Conservation (phyloP, 75 land plant genomes). For the Cunninghamia lanceolata region DNA sequence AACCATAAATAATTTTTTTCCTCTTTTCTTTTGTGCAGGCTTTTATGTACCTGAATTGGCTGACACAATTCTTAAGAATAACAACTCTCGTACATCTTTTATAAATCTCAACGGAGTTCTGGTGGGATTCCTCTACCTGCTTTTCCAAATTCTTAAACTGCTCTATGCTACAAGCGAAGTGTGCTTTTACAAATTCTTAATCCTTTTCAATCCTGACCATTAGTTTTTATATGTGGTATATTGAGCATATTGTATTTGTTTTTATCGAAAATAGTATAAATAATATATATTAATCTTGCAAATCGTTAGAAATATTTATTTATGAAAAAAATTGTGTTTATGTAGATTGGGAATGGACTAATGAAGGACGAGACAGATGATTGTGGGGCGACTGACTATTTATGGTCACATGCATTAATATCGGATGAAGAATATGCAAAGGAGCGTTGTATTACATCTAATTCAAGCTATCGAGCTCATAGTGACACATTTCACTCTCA, state of each 20-base stretch:
- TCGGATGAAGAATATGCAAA: constrained; percentile 33
- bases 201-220: too few species aligned
- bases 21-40: constrained; percentile 31
- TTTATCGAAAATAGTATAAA: too few species aligned
- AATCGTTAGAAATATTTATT: too few species aligned
- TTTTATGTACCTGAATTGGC: constrained; percentile 84
- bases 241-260: too few species aligned
- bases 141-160: too few species aligned
- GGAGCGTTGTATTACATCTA: background rate
- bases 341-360: constrained; percentile 49
- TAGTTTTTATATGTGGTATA: too few species aligned
- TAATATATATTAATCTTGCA: too few species aligned
- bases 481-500: background rate
- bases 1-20: too few species aligned
- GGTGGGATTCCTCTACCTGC: constrained; percentile 31
- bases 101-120: constrained; percentile 84
- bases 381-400: constrained; percentile 47
- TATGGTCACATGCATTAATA: constrained; percentile 56
- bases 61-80: constrained; percentile 49
- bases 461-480: background rate
- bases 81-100: constrained; percentile 28
- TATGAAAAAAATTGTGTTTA: too few species aligned
- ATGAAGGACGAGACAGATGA: constrained; percentile 44
- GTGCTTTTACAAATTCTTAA: too few species aligned
- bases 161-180: too few species aligned